Evolutionary conservation across 352 stramenopile genomes (phyloP).

Genomic region (Phytophthora cryptogea): DNA sequence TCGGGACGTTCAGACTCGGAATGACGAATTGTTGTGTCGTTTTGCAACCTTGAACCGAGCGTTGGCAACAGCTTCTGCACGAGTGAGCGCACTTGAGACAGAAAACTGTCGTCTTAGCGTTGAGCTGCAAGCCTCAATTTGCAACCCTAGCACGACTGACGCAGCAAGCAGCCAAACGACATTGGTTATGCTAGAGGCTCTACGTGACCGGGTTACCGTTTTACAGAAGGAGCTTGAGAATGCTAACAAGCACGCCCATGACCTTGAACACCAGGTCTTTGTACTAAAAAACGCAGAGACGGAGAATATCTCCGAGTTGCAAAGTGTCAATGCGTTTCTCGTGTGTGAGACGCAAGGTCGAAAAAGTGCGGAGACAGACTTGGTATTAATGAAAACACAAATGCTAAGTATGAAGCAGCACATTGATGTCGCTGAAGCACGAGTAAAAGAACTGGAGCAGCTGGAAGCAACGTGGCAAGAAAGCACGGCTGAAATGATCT

Average conservation of each 20-base stretch:
- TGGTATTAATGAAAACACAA: background rate
- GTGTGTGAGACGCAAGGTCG: slow-evolving; percentile 9
- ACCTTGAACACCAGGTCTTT: slow-evolving; percentile 14
- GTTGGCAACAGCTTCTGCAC: slow-evolving; percentile 6
- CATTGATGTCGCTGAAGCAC: background rate
- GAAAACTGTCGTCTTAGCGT: slow-evolving; percentile 19
- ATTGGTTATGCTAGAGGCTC: background rate
- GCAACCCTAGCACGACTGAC: background rate
- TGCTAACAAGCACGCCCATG: background rate
- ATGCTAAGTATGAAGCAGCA: background rate
- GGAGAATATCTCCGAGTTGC: slow-evolving; percentile 7
- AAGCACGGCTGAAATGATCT: background rate
- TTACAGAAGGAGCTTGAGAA: slow-evolving; percentile 16
- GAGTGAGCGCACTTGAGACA: slow-evolving; percentile 9
- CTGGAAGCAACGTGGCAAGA: background rate
- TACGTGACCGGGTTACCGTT: background rate
- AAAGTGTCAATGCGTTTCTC: slow-evolving; percentile 9
- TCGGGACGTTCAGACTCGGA: slow-evolving; percentile 14
- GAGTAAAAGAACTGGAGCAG: background rate
- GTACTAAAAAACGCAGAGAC: slow-evolving; percentile 1
- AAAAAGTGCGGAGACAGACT: background rate
- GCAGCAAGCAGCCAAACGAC: background rate
- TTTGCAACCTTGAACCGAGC: slow-evolving; percentile 23
- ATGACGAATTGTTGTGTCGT: slow-evolving; percentile 20
- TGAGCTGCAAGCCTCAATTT: background rate